phyloP scores from a whole-genome alignment of 2,329 filamentous ascomycete genomes.

The Neonectria faginata region DNA sequence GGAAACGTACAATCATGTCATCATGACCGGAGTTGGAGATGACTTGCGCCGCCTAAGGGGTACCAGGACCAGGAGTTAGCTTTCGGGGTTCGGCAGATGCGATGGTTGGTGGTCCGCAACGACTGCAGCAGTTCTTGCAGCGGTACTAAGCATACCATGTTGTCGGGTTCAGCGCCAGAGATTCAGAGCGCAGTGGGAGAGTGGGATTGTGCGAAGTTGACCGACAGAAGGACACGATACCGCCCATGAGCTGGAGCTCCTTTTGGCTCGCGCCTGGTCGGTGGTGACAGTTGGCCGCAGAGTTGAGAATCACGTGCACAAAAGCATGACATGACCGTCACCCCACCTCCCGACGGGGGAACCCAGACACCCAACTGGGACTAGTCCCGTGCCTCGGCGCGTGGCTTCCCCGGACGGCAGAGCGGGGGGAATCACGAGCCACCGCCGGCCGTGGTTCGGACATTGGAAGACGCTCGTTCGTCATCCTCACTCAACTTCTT shows the following conservation, averaged over 20 bases:
- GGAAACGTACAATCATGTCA: conserved; percentile 95
- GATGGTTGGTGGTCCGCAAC: not conserved
- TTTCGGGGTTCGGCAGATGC: conserved; percentile 12
- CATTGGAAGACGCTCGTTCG: conserved; percentile 19
- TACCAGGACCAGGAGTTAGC: conserved; percentile 44
- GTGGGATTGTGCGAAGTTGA: conserved; percentile 36
- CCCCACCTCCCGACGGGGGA: conserved; percentile 39
- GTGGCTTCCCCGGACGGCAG: conserved; percentile 43
- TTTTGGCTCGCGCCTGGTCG: conserved; percentile 32
- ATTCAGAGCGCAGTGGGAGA: conserved; percentile 31
- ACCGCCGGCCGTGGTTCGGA: conserved; percentile 30
- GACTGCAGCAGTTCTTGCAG: not conserved
- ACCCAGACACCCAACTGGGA: conserved; percentile 5
- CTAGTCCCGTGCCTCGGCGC: conserved; percentile 30
- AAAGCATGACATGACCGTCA: conserved; percentile 37
- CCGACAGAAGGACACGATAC: conserved; percentile 47
- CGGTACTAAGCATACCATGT: conserved; percentile 40
- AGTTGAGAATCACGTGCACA: conserved; percentile 36
- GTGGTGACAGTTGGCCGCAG: conserved; percentile 46
- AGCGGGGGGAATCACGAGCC: conserved; percentile 44
- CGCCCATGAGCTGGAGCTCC: conserved; percentile 44
- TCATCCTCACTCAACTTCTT: conserved; percentile 31
- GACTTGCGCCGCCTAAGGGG: conserved; percentile 56
- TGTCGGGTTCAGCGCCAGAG: conserved; percentile 33
- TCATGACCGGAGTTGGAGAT: conserved; percentile 75